A percentile compares a stretch with the other conserved stretches of the same genome.
phyloP scores from a whole-genome alignment of 306 rosid species.

The Mimosa bimucronata region DNA sequence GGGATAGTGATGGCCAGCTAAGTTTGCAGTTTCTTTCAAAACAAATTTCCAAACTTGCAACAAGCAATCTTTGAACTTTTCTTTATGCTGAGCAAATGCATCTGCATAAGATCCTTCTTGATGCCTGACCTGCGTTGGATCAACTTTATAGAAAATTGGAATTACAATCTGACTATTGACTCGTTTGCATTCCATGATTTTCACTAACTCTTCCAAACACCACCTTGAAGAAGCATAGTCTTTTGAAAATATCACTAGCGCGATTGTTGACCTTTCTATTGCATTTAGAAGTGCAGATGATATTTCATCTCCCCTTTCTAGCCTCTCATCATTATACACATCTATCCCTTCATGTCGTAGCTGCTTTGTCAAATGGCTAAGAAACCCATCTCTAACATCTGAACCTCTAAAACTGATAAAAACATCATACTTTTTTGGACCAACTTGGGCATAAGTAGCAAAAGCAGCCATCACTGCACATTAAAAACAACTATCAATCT shows the following conservation, averaged over 20 bases:
- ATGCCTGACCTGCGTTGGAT: background rate
- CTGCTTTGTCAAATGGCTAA: conserved; percentile 1
- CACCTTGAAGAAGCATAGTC: conserved; percentile 20
- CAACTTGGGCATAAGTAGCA: background rate
- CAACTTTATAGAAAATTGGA: background rate
- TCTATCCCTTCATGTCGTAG: background rate
- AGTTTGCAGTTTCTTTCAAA: background rate
- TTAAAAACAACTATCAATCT: too few species aligned
- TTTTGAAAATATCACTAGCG: background rate
- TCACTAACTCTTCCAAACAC: conserved; percentile 10
- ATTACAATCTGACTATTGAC: background rate
- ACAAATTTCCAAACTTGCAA: too few species aligned
- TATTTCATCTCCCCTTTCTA: conserved; percentile 11
- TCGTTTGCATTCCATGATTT: background rate
- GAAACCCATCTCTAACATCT: background rate
- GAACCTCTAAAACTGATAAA: conserved; percentile 1
- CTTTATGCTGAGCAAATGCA: background rate
- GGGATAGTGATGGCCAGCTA: background rate
- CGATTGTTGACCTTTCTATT: background rate
- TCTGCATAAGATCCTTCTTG: background rate
- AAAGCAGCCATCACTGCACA: background rate
- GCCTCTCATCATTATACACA: background rate
- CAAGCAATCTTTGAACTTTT: background rate
- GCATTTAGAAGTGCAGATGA: background rate
- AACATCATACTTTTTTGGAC: background rate